phyloP scores from a whole-genome alignment of 306 rosid species.

The Cotoneaster glaucophyllus region DNA sequence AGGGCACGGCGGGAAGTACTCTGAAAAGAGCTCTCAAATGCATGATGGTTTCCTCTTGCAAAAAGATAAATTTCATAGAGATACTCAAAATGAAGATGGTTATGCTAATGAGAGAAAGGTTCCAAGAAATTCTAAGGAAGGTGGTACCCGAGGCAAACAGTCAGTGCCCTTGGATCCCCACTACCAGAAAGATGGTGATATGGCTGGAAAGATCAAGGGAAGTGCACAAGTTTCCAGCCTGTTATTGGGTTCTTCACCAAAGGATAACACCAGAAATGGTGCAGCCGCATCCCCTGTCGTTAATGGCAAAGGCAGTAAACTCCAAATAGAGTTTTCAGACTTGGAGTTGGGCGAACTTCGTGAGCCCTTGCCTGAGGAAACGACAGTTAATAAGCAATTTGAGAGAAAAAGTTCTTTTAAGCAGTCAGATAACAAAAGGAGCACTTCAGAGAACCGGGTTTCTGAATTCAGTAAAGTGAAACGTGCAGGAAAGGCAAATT shows the following conservation, averaged over 20 bases:
- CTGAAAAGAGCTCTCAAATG: slow-evolving; percentile 45
- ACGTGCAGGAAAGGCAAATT: slow-evolving; percentile 39
- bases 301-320: slow-evolving; percentile 59
- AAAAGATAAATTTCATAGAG: slow-evolving; percentile 49
- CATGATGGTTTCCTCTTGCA: slow-evolving; percentile 34
- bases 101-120: slow-evolving; percentile 44
- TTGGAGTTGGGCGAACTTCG: slow-evolving; percentile 96
- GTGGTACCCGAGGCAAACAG: slow-evolving; percentile 47
- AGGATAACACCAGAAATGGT: slow-evolving; percentile 33
- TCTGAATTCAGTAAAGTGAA: slow-evolving; percentile 51
- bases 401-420: slow-evolving; percentile 70
- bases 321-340: slow-evolving; percentile 88
- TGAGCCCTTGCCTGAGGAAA: slow-evolving; percentile 69
- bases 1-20: slow-evolving; percentile 46
- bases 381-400: slow-evolving; percentile 50
- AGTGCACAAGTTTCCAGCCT: slow-evolving; percentile 37
- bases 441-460: slow-evolving; percentile 48
- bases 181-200: slow-evolving; percentile 52
- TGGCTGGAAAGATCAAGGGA: slow-evolving; percentile 51
- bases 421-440: slow-evolving; percentile 46
- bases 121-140: slow-evolving; percentile 54
- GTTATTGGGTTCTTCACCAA: slow-evolving; percentile 46
- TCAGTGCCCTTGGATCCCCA: slow-evolving; percentile 39
- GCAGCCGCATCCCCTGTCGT: slow-evolving; percentile 45
- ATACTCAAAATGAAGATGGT: slow-evolving; percentile 43